A percentile compares a stretch with the other conserved stretches of the same genome.
Evolutionary conservation across 768 basidiomycete species (phyloP).

Genomic region (Boletus vermiculosoides): DNA sequence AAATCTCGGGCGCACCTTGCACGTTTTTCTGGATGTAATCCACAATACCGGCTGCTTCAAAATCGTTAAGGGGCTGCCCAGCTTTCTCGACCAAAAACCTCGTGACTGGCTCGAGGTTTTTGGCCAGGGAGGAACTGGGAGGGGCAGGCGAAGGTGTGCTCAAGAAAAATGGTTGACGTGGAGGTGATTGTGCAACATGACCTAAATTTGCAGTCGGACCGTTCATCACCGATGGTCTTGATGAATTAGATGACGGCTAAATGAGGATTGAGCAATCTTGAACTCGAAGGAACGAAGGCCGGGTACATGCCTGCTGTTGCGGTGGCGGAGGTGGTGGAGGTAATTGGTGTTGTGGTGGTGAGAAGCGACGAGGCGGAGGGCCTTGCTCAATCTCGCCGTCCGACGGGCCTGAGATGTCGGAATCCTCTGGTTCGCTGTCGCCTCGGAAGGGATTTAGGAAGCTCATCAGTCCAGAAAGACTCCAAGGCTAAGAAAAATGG

Average conservation of each 20-base stretch:
- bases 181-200: constrained; percentile 13
- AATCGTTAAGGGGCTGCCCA: constrained; percentile 47
- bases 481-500: constrained; percentile 42
- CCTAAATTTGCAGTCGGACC: constrained; percentile 12
- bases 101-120: constrained; percentile 49
- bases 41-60: constrained; percentile 55
- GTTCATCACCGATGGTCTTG: constrained; percentile 16
- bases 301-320: constrained; percentile 28
- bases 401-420: constrained; percentile 18
- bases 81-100: constrained; percentile 48
- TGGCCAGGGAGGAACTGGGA: constrained; percentile 32
- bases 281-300: constrained; percentile 14
- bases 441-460: constrained; percentile 49
- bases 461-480: constrained; percentile 47
- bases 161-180: constrained; percentile 20
- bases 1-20: constrained; percentile 37
- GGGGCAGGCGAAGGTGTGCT: constrained; percentile 13
- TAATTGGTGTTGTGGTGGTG: constrained; percentile 23
- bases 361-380: constrained; percentile 25
- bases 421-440: constrained; percentile 22
- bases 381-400: constrained; percentile 31
- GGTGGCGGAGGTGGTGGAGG: constrained; percentile 23
- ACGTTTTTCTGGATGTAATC: constrained; percentile 53
- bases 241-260: constrained; percentile 24
- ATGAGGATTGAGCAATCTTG: constrained; percentile 25